Evolutionary conservation across 257 asterid species (phyloP), one percentile per base, ranked within the genome.

Genomic region (Solanum rostratum): DNA sequence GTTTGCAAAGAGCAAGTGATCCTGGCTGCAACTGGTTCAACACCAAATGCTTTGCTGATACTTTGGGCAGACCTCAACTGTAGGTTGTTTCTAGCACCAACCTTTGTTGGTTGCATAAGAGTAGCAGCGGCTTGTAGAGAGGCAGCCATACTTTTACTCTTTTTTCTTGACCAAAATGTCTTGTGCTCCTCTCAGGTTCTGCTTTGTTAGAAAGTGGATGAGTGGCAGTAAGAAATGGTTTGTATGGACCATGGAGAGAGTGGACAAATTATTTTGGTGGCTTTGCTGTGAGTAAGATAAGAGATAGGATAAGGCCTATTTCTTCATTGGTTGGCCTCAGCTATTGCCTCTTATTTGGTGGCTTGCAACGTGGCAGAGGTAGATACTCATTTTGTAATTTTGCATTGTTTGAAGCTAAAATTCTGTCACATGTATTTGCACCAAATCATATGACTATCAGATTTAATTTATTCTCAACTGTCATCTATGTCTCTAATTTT

Each of bases 41-140:
- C 84, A 4, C 97, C 97, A 68, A 95, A 93, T 63, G 96, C 88
- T 87, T 91, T 94, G 85, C 89, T 83, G 60, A 93, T 52, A 84
- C 88, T 83, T 27, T 86, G 95, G 54, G 85, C 81, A 18, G 98
- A 89, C 83, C 98, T 91, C 83, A 93, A 90, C 87, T 88, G 98
- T 37, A 84, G 86, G 86, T 84, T 87, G 92, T 68, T 89, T 84
- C 96, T 85, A 85, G 93, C 63, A 29, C 95, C 96, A 86, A 92
- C 83, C 90, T 93, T 95, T 83, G 94, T 85, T 49, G 99, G 98
- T 82, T 93, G 98, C 98, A 91, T 92, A 3, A 95, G 90, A 41
- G 98, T 95, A 78, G 98, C 98, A 63, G 97, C 98, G 57, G 98
- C 97, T 90, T 96, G 99, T 15, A 93, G 79, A 68, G 98, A 93